Evolutionary conservation across 2,329 filamentous ascomycete genomes (phyloP).

Genomic region (Cladosporium velox): DNA sequence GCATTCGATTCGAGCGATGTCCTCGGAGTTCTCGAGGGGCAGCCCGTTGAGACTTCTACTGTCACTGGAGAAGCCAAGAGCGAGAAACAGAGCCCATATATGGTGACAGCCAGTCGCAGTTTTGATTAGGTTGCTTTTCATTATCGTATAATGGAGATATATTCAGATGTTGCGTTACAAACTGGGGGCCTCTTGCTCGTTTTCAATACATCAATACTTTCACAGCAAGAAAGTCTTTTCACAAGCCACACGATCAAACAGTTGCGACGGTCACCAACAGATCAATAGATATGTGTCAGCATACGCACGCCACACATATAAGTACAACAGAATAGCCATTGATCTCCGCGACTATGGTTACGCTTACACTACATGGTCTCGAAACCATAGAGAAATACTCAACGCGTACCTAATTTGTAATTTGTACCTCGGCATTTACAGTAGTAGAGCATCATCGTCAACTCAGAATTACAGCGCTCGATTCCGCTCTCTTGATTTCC

Average conservation of each 20-base stretch:
- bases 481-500: too few species aligned
- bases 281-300: too few species aligned
- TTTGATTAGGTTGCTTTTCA: neutral
- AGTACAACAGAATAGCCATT: neutral
- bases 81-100: neutral
- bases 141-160: neutral
- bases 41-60: neutral
- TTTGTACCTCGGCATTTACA: too few species aligned
- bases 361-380: neutral
- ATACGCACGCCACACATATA: neutral
- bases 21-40: neutral
- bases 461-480: too few species aligned
- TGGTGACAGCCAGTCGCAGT: neutral
- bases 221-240: neutral
- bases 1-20: neutral
- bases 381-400: too few species aligned
- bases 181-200: neutral
- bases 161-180: neutral
- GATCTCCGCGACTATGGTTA: neutral
- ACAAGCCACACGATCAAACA: neutral
- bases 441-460: too few species aligned
- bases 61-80: neutral
- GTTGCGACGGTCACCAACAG: neutral
- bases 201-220: neutral
- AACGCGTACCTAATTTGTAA: too few species aligned